Evolutionary conservation across 208 protist genomes (phyloP).

Genomic region (Acanthamoeba royreba): DNA sequence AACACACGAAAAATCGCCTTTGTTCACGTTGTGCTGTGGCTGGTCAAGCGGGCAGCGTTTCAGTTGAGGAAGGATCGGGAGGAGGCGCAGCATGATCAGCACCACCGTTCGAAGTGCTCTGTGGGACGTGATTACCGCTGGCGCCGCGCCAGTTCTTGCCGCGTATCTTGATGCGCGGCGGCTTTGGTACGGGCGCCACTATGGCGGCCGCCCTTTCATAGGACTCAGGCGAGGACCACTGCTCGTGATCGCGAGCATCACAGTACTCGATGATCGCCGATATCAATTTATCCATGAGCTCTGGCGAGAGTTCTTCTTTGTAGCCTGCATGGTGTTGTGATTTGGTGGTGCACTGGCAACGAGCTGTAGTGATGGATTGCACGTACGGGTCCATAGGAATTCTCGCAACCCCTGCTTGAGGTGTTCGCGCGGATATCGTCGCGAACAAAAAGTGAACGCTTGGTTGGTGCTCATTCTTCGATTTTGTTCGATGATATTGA

Average conservation of each 20-base stretch:
- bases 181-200: not conserved
- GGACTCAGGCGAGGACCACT: not conserved
- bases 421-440: not conserved
- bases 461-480: not conserved
- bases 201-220: not conserved
- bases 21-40: no score
- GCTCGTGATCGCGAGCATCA: not conserved
- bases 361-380: no score
- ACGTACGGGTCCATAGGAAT: conserved; percentile 4
- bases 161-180: not conserved
- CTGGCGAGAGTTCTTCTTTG: not conserved
- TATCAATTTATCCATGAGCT: not conserved
- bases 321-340: no score
- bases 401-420: not conserved
- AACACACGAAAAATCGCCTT: no score
- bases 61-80: no score
- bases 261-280: not conserved
- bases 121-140: not conserved
- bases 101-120: no score
- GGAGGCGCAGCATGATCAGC: no score
- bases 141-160: not conserved
- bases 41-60: no score
- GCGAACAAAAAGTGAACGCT: not conserved
- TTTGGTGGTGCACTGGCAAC: no score
- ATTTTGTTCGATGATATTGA: conserved; percentile 7